Evolutionary conservation across 352 stramenopile species (phyloP).

Genomic region (Ophiocytium majus): DNA sequence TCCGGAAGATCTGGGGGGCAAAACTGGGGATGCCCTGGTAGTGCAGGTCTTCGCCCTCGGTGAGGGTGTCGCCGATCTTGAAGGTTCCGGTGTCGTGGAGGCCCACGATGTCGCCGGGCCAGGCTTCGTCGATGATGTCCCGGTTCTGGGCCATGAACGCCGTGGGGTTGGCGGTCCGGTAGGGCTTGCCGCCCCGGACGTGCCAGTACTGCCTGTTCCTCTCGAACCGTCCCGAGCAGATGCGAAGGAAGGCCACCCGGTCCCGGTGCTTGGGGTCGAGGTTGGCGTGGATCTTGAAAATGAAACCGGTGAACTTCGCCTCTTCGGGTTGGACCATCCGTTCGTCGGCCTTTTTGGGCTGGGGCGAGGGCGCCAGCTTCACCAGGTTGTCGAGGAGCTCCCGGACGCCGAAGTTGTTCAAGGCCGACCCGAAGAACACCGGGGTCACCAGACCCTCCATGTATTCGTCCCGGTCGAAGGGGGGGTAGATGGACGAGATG

Average conservation of each 20-base stretch:
- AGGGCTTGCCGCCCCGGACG: slow-evolving; percentile 53
- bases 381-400: slow-evolving; percentile 66
- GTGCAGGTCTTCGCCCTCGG: slow-evolving; percentile 55
- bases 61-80: slow-evolving; percentile 66
- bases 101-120: slow-evolving; percentile 71
- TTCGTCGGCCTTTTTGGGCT: slow-evolving; percentile 40
- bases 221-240: slow-evolving; percentile 69
- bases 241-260: slow-evolving; percentile 69
- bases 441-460: slow-evolving; percentile 60
- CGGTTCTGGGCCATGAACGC: slow-evolving; percentile 69
- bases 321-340: slow-evolving; percentile 62
- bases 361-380: slow-evolving; percentile 64
- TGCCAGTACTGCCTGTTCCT: slow-evolving; percentile 74
- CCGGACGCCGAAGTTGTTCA: slow-evolving; percentile 65
- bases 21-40: slow-evolving; percentile 72
- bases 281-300: slow-evolving; percentile 73
- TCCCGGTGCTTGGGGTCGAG: slow-evolving; percentile 65
- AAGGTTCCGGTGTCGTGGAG: slow-evolving; percentile 74
- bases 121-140: slow-evolving; percentile 67
- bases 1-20: slow-evolving; percentile 68
- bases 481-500: slow-evolving; percentile 62
- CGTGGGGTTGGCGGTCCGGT: slow-evolving; percentile 62
- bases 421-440: slow-evolving; percentile 70
- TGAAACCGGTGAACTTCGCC: slow-evolving; percentile 70
- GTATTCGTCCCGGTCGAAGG: slow-evolving; percentile 65